Evolutionary conservation across 2,329 filamentous ascomycete species (phyloP), one percentile per base, ranked within the genome.

Genomic region (Hypoxylon sp.): DNA sequence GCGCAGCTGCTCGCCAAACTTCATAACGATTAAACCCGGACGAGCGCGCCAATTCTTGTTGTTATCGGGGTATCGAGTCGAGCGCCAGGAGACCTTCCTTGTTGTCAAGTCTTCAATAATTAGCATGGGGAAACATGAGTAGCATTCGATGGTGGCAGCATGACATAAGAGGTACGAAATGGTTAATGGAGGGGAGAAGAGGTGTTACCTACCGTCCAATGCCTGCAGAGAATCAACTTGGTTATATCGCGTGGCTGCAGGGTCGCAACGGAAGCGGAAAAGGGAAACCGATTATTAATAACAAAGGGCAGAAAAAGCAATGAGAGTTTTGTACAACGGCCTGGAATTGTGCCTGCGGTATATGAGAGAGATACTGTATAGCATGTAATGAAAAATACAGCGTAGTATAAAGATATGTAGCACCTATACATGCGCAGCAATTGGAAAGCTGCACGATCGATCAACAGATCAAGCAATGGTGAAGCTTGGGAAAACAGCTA

Each of bases 1-100:
- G 72, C 93, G 93, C 77, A 99, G 90, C 87, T 99, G 94, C 82
- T 98, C 93, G 80, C 96, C 96, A 86, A 98, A 99, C 87, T 91
- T 91, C 89, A 91, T 91, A 83, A 87, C 83, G 82, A 89, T 79
- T 71, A 85, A 79, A 67, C 87, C 86, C 48, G 86, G 87, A 35
- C 78, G 77, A 70, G 83, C 70, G 64, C 65, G 72, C 72, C 72
- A 72, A 62, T 68, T 65, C 44, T 57, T 55, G 24, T 59, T 65
- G 15, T 17, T 31, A 58, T 65, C 54, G 17, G 51, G 61, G 51
- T 55, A 19, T 65, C 68, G 68, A 56, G 69, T 68, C 24, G 67
- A 75, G 61, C 62, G 56, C 71, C 71, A 73, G 46, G 67, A 67
- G n/a, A 54, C 70, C 44, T 65, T 68, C 50, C 67, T 65, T 58